phyloP scores from a whole-genome alignment of 352 stramenopile species.

The Phytophthora pisi region DNA sequence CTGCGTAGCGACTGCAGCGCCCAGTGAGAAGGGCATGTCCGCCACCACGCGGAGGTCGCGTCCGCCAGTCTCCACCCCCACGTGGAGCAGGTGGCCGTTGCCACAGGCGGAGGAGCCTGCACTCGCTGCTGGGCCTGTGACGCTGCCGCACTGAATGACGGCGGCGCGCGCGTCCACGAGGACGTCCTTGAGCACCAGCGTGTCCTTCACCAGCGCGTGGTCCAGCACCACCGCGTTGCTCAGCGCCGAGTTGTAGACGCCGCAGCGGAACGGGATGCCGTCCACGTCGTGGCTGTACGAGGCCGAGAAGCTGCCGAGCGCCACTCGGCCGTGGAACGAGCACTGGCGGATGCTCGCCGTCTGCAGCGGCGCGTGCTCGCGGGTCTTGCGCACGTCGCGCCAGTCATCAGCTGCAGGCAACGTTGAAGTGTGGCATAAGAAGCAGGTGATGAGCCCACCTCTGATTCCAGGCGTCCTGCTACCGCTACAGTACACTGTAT shows the following conservation, averaged over 20 bases:
- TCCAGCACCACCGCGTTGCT: slow-evolving; percentile 69
- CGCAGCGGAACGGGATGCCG: slow-evolving; percentile 56
- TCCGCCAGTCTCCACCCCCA: slow-evolving; percentile 85
- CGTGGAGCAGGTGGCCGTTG: slow-evolving; percentile 70
- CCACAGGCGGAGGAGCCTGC: slow-evolving; percentile 28
- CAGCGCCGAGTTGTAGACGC: slow-evolving; percentile 74
- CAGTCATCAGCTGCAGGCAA: slow-evolving; percentile 62
- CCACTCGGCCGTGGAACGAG: slow-evolving; percentile 68
- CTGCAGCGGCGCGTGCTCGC: slow-evolving; percentile 23
- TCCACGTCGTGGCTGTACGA: slow-evolving; percentile 47
- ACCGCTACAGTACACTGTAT: not conserved
- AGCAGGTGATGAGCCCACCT: not conserved
- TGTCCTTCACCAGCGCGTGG: slow-evolving; percentile 79
- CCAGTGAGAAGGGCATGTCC: slow-evolving; percentile 74
- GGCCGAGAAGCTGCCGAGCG: slow-evolving; percentile 58
- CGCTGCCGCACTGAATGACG: slow-evolving; percentile 71
- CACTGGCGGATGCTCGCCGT: slow-evolving; percentile 63
- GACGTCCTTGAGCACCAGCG: slow-evolving; percentile 52
- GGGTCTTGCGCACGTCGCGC: slow-evolving; percentile 54
- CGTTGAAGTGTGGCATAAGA: not conserved
- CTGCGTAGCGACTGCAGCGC: slow-evolving; percentile 43
- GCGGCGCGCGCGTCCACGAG: slow-evolving; percentile 54
- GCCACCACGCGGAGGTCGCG: slow-evolving; percentile 72
- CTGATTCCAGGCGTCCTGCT: slow-evolving; percentile 7
- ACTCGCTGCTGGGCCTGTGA: slow-evolving; percentile 36